A percentile compares a stretch with the other conserved stretches of the same genome.
Conservation (phyloP, 345 rosid species). For the Lepidium africanum region DNA sequence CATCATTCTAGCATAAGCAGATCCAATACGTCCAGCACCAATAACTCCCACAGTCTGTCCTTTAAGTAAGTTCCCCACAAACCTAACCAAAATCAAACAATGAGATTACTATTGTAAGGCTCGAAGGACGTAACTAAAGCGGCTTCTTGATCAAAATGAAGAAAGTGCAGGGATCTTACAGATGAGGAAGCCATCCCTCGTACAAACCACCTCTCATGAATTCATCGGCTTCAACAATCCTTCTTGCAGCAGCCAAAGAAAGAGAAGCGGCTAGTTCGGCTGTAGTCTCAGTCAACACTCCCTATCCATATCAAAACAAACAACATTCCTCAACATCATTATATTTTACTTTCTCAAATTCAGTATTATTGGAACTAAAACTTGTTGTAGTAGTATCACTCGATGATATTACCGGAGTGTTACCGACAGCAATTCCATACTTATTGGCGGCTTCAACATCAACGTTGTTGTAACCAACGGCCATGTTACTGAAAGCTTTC, state of each 20-base stretch:
- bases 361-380: not conserved
- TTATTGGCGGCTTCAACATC: slow-evolving; percentile 92
- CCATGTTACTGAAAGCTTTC: slow-evolving; percentile 94
- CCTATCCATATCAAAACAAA: slow-evolving; percentile 37
- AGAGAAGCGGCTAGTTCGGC: slow-evolving; percentile 96
- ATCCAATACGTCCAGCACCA: slow-evolving; percentile 99
- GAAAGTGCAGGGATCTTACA: slow-evolving; percentile 30
- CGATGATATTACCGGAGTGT: slow-evolving; percentile 59
- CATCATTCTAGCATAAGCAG: slow-evolving; percentile 99
- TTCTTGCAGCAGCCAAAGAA: slow-evolving; percentile 83
- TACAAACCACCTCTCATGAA: slow-evolving; percentile 96
- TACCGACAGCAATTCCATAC: slow-evolving; percentile 91
- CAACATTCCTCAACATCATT: not conserved
- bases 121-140: too few species aligned
- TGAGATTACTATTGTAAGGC: not conserved
- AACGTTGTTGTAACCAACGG: slow-evolving; percentile 96
- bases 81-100: slow-evolving; percentile 32
- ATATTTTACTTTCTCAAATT: not conserved
- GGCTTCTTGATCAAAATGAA: not conserved
- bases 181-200: slow-evolving; percentile 97
- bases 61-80: slow-evolving; percentile 93
- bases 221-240: slow-evolving; percentile 94
- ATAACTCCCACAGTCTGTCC: slow-evolving; percentile 98
- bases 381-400: not conserved
- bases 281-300: slow-evolving; percentile 94